phyloP scores from a whole-genome alignment of 805 yeast species.

The Ogataea neopini region DNA sequence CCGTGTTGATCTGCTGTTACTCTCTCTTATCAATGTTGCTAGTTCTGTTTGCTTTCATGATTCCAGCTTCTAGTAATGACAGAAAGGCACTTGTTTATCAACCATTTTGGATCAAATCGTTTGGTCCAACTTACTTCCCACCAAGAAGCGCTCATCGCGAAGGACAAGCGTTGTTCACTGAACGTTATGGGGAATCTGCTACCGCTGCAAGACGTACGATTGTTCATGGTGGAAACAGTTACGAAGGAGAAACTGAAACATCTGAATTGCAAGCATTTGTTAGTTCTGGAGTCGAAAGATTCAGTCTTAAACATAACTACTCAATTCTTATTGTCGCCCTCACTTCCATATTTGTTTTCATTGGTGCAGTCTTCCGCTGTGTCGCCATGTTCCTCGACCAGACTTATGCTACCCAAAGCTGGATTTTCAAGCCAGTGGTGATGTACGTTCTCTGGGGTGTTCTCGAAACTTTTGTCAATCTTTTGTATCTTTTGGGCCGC shows the following conservation, averaged over 20 bases:
- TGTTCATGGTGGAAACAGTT: constrained; percentile 27
- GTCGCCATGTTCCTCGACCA: constrained; percentile 44
- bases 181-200: constrained; percentile 19
- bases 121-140: constrained; percentile 59
- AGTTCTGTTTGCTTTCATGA: constrained; percentile 50
- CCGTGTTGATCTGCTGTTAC: constrained; percentile 48
- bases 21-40: constrained; percentile 53
- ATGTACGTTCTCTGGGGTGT: constrained; percentile 73
- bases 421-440: constrained; percentile 54
- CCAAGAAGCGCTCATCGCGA: constrained; percentile 48
- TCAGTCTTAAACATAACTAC: constrained; percentile 46
- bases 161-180: constrained; percentile 27
- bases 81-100: constrained; percentile 55
- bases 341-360: constrained; percentile 50
- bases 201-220: constrained; percentile 30
- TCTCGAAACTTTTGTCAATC: constrained; percentile 57
- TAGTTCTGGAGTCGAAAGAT: constrained; percentile 23
- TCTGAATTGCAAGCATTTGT: constrained; percentile 27
- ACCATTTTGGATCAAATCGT: constrained; percentile 79
- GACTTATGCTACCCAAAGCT: constrained; percentile 36
- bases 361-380: constrained; percentile 53
- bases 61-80: constrained; percentile 55
- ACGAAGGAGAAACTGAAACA: constrained; percentile 15
- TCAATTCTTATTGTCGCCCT: constrained; percentile 48
- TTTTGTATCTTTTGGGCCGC: constrained; percentile 60